phyloP scores from a whole-genome alignment of 441 rosid genomes.

The Pelargonium cotyledonis region DNA sequence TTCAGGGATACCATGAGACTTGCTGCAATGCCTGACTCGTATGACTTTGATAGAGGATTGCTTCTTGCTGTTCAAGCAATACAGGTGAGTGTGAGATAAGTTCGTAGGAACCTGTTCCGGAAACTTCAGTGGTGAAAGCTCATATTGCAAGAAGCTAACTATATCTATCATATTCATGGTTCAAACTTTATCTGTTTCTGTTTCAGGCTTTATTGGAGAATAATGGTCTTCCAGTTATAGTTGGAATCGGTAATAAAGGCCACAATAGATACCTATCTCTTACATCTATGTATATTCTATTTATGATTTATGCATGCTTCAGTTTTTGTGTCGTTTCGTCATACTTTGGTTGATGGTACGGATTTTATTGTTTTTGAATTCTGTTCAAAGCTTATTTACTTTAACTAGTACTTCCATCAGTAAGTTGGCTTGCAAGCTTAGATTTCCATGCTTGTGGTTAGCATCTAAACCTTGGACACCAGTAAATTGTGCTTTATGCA shows the following conservation, averaged over 20 bases:
- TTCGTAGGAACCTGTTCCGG: conserved; percentile 15
- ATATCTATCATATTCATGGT: conserved; percentile 1
- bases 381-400: not conserved
- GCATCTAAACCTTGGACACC: not conserved
- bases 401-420: not conserved
- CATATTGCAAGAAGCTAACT: conserved; percentile 8
- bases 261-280: conserved; percentile 10
- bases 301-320: not conserved
- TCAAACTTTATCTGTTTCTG: conserved; percentile 17
- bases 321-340: not conserved
- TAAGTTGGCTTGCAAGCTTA: not conserved
- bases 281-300: not conserved
- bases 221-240: conserved; percentile 78
- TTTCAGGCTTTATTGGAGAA: conserved; percentile 92
- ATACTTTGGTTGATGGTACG: not conserved
- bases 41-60: conserved; percentile 92
- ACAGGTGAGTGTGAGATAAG: conserved; percentile 52
- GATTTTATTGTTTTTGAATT: not conserved
- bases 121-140: conserved; percentile 12
- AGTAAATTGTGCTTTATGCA: not conserved
- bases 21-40: conserved; percentile 95
- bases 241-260: conserved; percentile 77
- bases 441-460: not conserved
- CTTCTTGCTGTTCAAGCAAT: conserved; percentile 99
- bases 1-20: conserved; percentile 87